These are phyloP conservation scores for Fusarium guadeloupense DNA, from an alignment of 2,329 filamentous ascomycete species.

Conservation along the genomic window DNA sequence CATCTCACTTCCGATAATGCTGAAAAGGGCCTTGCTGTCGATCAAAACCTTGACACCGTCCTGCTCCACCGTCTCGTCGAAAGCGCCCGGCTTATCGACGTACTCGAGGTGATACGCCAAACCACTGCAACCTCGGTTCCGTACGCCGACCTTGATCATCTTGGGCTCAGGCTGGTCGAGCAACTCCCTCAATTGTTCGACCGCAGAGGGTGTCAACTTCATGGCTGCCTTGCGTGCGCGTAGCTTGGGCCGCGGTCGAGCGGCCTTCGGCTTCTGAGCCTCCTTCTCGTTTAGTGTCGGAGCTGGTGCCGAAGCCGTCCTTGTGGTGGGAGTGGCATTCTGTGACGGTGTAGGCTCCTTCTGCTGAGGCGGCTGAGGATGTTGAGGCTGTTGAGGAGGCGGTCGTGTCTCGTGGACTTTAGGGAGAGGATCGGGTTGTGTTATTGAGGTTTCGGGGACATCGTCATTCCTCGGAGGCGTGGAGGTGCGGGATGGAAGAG, in stretches of 20 bases:
- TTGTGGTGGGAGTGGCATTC: conserved; percentile 29
- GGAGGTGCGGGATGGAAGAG: conserved; percentile 55
- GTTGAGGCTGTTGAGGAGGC: conserved; percentile 43
- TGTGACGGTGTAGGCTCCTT: conserved; percentile 24
- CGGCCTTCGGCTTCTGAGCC: conserved; percentile 71
- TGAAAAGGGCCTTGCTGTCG: conserved; percentile 96
- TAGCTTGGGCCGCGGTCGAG: conserved; percentile 49
- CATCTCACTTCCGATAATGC: conserved; percentile 99
- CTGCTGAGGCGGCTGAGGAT: conserved; percentile 32
- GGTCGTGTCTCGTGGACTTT: conserved; percentile 63
- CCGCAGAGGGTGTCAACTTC: conserved; percentile 81
- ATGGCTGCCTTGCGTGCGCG: conserved; percentile 88
- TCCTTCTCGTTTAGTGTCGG: conserved; percentile 65
- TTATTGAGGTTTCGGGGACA: conserved; percentile 58
- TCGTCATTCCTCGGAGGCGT: conserved; percentile 54
- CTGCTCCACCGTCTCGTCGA: conserved; percentile 94
- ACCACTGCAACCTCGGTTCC: conserved; percentile 92
- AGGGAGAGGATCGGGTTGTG: conserved; percentile 57
- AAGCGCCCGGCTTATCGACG: conserved; percentile 86
- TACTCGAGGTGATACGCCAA: conserved; percentile 94
- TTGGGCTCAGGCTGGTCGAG: conserved; percentile 89
- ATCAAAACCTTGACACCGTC: conserved; percentile 96
- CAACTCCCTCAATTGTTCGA: conserved; percentile 78
- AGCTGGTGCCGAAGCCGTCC: conserved; percentile 48
- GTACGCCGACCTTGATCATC: conserved; percentile 92